phyloP scores from a whole-genome alignment of 2,329 filamentous ascomycete species.

The Pestalotiopsis sp. region DNA sequence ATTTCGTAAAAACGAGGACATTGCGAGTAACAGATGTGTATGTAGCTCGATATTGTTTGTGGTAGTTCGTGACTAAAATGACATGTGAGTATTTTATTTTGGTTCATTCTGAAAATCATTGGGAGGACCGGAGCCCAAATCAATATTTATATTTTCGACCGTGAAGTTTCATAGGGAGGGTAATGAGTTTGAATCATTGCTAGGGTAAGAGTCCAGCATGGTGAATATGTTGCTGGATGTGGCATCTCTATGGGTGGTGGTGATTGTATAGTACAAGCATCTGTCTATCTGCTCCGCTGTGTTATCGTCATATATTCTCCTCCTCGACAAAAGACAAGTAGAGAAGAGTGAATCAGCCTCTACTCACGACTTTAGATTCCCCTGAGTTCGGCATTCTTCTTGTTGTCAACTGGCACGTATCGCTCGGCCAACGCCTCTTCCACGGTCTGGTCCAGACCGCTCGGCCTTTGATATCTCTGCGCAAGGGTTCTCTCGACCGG shows the following conservation, averaged over 20 bases:
- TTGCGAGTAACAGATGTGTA: not conserved
- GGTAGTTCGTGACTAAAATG: not conserved
- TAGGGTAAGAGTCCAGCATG: not conserved
- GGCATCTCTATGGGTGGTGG: not conserved
- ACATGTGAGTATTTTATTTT: not conserved
- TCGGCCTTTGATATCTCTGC: conserved; percentile 51
- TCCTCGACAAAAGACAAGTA: not conserved
- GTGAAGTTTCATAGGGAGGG: not conserved
- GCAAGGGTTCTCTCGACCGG: conserved; percentile 52
- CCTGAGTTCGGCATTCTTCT: conserved; percentile 47
- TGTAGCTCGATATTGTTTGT: not conserved
- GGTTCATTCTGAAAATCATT: not conserved
- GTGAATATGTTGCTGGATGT: not conserved
- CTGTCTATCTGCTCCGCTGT: not conserved
- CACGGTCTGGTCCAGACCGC: conserved; percentile 47
- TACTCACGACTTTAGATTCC: conserved; percentile 26
- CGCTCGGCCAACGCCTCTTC: conserved; percentile 47
- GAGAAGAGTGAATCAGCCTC: not conserved
- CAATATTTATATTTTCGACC: not conserved
- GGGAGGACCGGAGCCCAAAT: not conserved
- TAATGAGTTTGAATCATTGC: not conserved
- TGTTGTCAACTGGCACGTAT: conserved; percentile 33
- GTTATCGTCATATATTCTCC: not conserved
- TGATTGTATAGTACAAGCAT: conserved; percentile 8
- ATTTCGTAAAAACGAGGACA: not conserved